Evolutionary conservation across 2,329 filamentous ascomycete species (phyloP).

Genomic region (Aspergillus piperis): DNA sequence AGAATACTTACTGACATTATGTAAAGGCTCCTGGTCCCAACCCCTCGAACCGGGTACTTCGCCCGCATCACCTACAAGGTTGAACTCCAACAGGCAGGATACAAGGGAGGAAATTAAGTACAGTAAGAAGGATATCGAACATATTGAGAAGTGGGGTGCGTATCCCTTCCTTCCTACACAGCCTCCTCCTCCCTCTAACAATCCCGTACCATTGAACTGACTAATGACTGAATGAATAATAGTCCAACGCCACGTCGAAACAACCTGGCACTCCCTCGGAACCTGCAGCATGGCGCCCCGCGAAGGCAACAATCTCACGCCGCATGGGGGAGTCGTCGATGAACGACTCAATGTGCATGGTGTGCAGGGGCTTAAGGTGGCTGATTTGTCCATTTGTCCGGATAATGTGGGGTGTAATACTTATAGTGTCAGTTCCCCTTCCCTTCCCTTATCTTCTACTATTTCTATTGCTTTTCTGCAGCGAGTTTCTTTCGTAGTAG

Average conservation of each 20-base stretch:
- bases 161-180: background rate
- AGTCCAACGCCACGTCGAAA: constrained; percentile 72
- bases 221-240: background rate
- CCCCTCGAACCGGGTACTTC: constrained; percentile 59
- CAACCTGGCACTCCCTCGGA: constrained; percentile 68
- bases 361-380: constrained; percentile 74
- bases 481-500: no score
- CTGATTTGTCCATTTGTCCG: background rate
- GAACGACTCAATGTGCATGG: constrained; percentile 77
- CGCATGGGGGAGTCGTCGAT: constrained; percentile 71
- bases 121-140: constrained; percentile 53
- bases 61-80: constrained; percentile 46
- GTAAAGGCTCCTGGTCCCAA: constrained; percentile 60
- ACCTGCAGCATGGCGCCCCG: constrained; percentile 77
- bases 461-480: no score
- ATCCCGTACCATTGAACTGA: background rate
- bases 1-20: background rate
- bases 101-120: constrained; percentile 68
- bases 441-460: no score
- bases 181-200: background rate
- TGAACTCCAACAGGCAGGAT: constrained; percentile 66
- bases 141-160: constrained; percentile 64
- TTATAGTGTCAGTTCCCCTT: background rate
- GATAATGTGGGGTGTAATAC: constrained; percentile 6
- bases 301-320: constrained; percentile 77